phyloP scores from a whole-genome alignment of 2,329 filamentous ascomycete genomes.

The Venturia carpophila region DNA sequence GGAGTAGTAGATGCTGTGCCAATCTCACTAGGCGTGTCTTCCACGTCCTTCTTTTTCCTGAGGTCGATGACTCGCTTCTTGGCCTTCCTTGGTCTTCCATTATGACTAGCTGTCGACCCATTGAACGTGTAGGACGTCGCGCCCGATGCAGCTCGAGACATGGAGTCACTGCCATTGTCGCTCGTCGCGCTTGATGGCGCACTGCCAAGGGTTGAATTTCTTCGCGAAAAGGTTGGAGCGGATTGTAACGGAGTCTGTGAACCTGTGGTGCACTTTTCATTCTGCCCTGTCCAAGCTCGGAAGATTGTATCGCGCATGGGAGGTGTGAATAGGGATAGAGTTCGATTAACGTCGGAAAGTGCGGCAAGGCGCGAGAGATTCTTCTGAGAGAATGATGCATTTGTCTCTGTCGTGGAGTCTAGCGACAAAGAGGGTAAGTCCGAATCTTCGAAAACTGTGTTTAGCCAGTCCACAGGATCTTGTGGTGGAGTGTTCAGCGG shows the following conservation, averaged over 20 bases:
- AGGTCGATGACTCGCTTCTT: constrained; percentile 80
- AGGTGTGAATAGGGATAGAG: constrained; percentile 83
- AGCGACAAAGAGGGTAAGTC: constrained; percentile 70
- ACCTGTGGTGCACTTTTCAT: constrained; percentile 52
- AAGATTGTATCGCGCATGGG: constrained; percentile 87
- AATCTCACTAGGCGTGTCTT: constrained; percentile 24
- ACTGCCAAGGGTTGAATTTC: constrained; percentile 37
- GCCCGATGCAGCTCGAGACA: constrained; percentile 61
- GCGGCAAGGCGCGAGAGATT: constrained; percentile 77
- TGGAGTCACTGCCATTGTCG: constrained; percentile 35
- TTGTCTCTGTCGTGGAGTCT: constrained; percentile 70
- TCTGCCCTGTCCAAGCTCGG: constrained; percentile 78
- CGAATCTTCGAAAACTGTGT: constrained; percentile 66
- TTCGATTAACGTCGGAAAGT: constrained; percentile 80
- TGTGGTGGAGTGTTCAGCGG: constrained; percentile 74
- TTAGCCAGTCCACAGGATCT: constrained; percentile 73
- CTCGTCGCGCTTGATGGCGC: constrained; percentile 24
- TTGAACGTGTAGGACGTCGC: constrained; percentile 44
- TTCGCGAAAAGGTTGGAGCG: constrained; percentile 38
- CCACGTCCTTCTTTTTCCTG: constrained; percentile 47
- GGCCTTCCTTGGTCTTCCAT: constrained; percentile 52
- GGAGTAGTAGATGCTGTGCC: constrained; percentile 16
- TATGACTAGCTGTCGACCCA: constrained; percentile 56
- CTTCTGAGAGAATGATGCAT: constrained; percentile 91
- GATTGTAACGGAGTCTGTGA: constrained; percentile 29